A percentile compares a stretch with the other conserved stretches of the same genome.
phyloP scores from a whole-genome alignment of 495 filamentous ascomycete species.

The Oleoguttula mirabilis region DNA sequence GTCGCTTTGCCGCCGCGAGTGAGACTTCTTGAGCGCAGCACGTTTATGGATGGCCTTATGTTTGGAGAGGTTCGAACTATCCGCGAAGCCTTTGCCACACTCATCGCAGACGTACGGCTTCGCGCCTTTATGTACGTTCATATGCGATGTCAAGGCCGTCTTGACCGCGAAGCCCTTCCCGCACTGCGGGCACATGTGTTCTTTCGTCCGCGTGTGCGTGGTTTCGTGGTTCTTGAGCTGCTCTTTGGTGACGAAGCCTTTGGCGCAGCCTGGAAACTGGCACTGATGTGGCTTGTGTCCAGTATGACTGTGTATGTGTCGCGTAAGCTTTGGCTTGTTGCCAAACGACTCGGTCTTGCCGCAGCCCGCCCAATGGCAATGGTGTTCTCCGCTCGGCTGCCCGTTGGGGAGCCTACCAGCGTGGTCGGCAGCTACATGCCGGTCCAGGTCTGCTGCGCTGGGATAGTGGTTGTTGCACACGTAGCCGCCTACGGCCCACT shows the following conservation, averaged over 20 bases:
- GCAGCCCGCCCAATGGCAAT: slow-evolving; percentile 18
- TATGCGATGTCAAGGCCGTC: slow-evolving; percentile 17
- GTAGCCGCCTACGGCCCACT: slow-evolving; percentile 8
- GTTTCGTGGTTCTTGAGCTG: slow-evolving; percentile 20
- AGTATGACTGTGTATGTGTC: slow-evolving; percentile 19
- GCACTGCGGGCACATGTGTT: slow-evolving; percentile 10
- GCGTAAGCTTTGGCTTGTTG: slow-evolving; percentile 17
- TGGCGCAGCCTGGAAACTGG: slow-evolving; percentile 8
- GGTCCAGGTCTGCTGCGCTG: slow-evolving; percentile 15
- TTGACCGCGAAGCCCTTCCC: slow-evolving; percentile 19
- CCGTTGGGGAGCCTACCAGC: slow-evolving; percentile 5
- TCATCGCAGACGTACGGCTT: slow-evolving; percentile 18
- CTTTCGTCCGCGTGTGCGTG: slow-evolving; percentile 13
- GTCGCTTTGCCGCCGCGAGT: neutral
- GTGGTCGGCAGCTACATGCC: slow-evolving; percentile 13
- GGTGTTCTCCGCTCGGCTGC: slow-evolving; percentile 7
- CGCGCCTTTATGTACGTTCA: slow-evolving; percentile 15
- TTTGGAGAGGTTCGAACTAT: slow-evolving; percentile 19
- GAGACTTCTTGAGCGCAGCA: neutral
- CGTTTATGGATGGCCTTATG: slow-evolving; percentile 14
- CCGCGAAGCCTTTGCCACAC: slow-evolving; percentile 19
- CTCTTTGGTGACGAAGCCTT: slow-evolving; percentile 19
- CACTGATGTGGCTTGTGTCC: slow-evolving; percentile 17
- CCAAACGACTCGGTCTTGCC: slow-evolving; percentile 13
- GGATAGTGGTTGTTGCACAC: slow-evolving; percentile 14